Conservation (phyloP, 805 yeast genomes). For the Pichia thaimueangensis region DNA sequence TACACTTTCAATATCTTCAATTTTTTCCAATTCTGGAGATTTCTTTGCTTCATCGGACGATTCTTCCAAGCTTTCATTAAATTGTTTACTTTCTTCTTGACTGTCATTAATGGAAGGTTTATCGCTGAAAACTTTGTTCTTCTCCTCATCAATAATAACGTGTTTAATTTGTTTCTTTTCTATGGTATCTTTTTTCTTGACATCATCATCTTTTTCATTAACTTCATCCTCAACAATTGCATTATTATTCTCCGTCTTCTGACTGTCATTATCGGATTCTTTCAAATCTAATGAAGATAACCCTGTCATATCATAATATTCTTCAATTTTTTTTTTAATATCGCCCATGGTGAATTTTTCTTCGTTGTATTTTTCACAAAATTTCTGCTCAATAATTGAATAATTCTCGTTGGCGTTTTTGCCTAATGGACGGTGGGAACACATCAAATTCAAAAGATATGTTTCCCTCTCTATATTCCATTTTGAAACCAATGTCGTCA, state of each 20-base stretch:
- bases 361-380: constrained; percentile 19
- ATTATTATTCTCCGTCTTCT: not conserved
- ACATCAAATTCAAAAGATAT: constrained; percentile 20
- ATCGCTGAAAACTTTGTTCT: constrained; percentile 6
- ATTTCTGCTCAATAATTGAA: constrained; percentile 13
- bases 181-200: not conserved
- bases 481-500: not conserved
- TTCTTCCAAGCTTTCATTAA: not conserved
- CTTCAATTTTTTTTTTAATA: constrained; percentile 16
- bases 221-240: not conserved
- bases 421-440: constrained; percentile 29
- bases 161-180: constrained; percentile 4
- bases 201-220: not conserved
- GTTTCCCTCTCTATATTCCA: constrained; percentile 23
- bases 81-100: not conserved
- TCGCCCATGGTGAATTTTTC: constrained; percentile 12
- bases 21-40: not conserved
- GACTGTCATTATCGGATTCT: constrained; percentile 6
- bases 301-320: constrained; percentile 26
- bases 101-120: not conserved
- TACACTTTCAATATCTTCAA: not conserved
- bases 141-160: constrained; percentile 10
- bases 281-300: constrained; percentile 20
- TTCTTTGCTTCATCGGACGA: not conserved
- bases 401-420: constrained; percentile 13